Evolutionary conservation across 768 basidiomycete species (phyloP), one percentile per base, ranked within the genome.

Genomic region (Macrolepiota albuminosa): DNA sequence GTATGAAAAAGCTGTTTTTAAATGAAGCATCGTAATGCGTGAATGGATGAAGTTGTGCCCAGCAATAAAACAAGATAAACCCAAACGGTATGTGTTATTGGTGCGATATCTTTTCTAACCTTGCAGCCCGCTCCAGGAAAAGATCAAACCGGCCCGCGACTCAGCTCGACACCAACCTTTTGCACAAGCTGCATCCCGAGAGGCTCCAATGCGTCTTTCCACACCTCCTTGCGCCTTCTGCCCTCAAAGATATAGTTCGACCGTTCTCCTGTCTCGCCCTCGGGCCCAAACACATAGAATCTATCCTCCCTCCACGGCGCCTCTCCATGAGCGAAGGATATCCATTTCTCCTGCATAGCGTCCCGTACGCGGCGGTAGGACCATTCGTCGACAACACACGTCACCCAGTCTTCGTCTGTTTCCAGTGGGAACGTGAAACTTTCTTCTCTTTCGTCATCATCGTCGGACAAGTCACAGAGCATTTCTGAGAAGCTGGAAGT

Each of bases 261-360:
- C 50, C 90, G 82, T 70, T 90, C 89, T 49, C 90, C 90, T 0
- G 83, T 84, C 72, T 92, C 90, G 56, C 89, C 90, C 68, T 91
- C 89, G 0, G 90, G 90, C 4, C 90, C 90, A 64, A 92, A 90
- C 21, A 92, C 88, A 69, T 81, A 91, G 50, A 89, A 81, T 71
- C 83, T 87, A 60, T 84, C 82, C 60, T 80, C 82, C 58, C 73
- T 74, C 89, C 90, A 92, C 8, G 89, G 89, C 4, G 76, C 80
- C 68, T 88, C 84, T 6, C 88, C 89, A 68, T 89, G 70, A 6
- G 89, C 88, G 58, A 92, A 92, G 24, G 84, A 69, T 26, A 91
- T 80, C 90, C 90, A 92, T 45, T 82, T 79, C 62, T 84, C 81
- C 69, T 91, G 89, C 53, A 92, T 81, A 42, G 85, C 77, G 60